Percentiles rank a stretch among this genome's conserved stretches.
Evolutionary conservation across 306 rosid species (phyloP).

Genomic region (Neltuma alba): DNA sequence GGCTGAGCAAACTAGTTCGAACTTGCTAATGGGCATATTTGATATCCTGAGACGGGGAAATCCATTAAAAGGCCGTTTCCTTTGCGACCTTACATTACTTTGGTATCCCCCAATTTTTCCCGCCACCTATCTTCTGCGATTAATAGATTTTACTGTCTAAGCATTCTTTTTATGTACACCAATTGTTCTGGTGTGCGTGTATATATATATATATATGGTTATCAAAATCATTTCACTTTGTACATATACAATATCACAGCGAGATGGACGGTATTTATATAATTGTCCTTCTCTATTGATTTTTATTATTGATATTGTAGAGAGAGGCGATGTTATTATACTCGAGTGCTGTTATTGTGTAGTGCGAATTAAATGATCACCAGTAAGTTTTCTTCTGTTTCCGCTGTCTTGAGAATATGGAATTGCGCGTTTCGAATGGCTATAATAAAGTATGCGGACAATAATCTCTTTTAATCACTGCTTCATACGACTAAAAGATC

Average conservation of each 20-base stretch:
- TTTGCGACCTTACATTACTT: background rate
- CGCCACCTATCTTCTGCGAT: background rate
- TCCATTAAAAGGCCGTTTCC: background rate
- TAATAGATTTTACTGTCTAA: background rate
- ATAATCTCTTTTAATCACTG: too few relatives aligned
- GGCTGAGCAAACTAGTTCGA: conserved; percentile 18
- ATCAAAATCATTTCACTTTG: conserved; percentile 15
- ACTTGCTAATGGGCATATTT: conserved; percentile 8
- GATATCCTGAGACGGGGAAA: background rate
- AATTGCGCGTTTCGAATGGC: too few relatives aligned
- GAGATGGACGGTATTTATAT: background rate
- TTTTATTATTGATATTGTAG: background rate
- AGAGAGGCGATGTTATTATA: background rate
- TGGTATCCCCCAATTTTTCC: background rate
- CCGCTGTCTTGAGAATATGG: too few relatives aligned
- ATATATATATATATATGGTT: background rate
- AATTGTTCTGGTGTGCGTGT: conserved; percentile 17
- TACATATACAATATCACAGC: conserved; percentile 38
- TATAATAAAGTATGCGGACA: too few relatives aligned
- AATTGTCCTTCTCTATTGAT: background rate
- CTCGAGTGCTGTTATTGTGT: background rate
- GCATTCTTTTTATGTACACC: conserved; percentile 4
- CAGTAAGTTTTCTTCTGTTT: background rate
- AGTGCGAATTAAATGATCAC: background rate
- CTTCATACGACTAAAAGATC: too few relatives aligned